A percentile compares a stretch with the other conserved stretches of the same genome.
These are phyloP conservation scores for Vitis hybrid DNA, from an alignment of 177 flowering plant genomes.

Conservation along the genomic window DNA sequence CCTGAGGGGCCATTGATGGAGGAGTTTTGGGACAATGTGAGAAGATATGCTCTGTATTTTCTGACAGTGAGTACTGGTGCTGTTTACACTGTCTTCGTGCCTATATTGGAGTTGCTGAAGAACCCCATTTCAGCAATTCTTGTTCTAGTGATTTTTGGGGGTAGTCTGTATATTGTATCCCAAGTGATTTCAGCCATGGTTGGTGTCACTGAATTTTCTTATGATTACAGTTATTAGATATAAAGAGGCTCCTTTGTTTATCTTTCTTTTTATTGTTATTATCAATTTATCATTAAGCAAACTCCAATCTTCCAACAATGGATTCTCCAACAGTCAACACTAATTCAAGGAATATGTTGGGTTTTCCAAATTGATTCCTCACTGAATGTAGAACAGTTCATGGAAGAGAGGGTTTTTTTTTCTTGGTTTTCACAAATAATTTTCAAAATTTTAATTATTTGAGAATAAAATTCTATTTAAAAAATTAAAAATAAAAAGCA, in stretches of 20 bases:
- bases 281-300: background rate
- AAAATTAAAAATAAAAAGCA: too few species aligned
- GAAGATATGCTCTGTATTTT: conserved; percentile 79
- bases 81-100: conserved; percentile 61
- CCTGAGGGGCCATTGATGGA: conserved; percentile 93
- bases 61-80: conserved; percentile 92
- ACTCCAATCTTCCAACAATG: too few species aligned
- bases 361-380: too few species aligned
- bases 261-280: background rate
- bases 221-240: conserved; percentile 64
- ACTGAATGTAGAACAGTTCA: too few species aligned
- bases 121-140: conserved; percentile 85
- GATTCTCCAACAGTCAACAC: too few species aligned
- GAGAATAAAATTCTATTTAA: too few species aligned
- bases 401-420: too few species aligned
- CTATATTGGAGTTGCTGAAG: conserved; percentile 74
- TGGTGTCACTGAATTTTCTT: conserved; percentile 75
- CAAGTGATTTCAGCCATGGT: conserved; percentile 81
- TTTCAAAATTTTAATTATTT: too few species aligned
- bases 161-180: conserved; percentile 59
- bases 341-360: too few species aligned
- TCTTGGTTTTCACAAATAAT: too few species aligned
- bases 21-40: conserved; percentile 94
- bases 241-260: too few species aligned
- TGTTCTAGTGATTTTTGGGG: conserved; percentile 55